These are phyloP conservation scores for Citrus sinensis DNA, from an alignment of 345 rosid genomes.

Conservation along the genomic window DVS_A1.0 CM039163.1:22670501-22671000, in stretches of 20 bases:
- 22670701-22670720: no score
- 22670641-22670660: neutral
- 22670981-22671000: neutral
- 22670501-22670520: no score
- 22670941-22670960: neutral
- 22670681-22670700: neutral
- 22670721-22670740: no score
- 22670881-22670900: neutral
- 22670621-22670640: neutral
- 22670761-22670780: no score
- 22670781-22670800: no score
- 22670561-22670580: neutral
- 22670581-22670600: neutral
- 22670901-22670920: neutral
- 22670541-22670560: neutral
- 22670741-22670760: no score
- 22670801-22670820: no score
- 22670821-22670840: no score
- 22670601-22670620: neutral
- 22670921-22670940: neutral
- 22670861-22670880: neutral
- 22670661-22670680: neutral
- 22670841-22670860: no score
- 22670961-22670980: neutral
- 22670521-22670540: neutral